Percentiles rank a stretch among this genome's conserved stretches.
Conservation (phyloP, 192 early-diverging fungal species). For the Coemansia erecta region DNA sequence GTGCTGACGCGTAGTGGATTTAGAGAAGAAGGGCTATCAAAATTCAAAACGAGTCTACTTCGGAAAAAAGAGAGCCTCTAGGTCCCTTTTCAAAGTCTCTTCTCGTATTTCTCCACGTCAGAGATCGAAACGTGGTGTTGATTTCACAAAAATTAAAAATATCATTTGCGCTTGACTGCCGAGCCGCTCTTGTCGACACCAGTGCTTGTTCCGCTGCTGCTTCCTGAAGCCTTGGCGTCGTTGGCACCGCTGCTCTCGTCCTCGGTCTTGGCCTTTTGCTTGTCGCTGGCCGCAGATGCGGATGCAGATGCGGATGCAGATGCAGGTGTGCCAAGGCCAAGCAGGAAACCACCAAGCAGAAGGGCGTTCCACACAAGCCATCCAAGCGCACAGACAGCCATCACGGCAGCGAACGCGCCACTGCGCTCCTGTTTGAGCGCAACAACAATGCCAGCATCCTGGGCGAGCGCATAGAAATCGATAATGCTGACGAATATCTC, state of each 20-base stretch:
- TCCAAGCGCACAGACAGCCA: constrained; percentile 26
- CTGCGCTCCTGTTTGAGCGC: constrained; percentile 31
- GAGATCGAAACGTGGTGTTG: neutral
- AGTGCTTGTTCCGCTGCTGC: neutral
- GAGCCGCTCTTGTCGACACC: neutral
- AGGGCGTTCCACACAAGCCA: constrained; percentile 43
- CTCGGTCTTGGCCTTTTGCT: constrained; percentile 2
- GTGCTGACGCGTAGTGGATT: neutral
- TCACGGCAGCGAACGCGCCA: constrained; percentile 31
- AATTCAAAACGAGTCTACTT: too few relatives aligned
- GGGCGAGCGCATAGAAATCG: constrained; percentile 17
- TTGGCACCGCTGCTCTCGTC: neutral
- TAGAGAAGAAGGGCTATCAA: neutral
- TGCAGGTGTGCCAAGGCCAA: constrained; percentile 2
- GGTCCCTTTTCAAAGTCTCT: too few relatives aligned
- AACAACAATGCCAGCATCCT: constrained; percentile 16
- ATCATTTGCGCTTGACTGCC: constrained; percentile 19
- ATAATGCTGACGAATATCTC: constrained; percentile 31
- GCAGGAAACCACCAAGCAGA: constrained; percentile 14
- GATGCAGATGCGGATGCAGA: constrained; percentile 5
- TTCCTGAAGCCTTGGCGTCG: constrained; percentile 2
- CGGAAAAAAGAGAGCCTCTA: neutral
- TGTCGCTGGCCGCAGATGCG: neutral
- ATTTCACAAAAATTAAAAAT: neutral
- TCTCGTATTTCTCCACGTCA: too few relatives aligned